Conservation (phyloP, 2,329 filamentous ascomycete species). For the Leptoxyphium fumago region DNA sequence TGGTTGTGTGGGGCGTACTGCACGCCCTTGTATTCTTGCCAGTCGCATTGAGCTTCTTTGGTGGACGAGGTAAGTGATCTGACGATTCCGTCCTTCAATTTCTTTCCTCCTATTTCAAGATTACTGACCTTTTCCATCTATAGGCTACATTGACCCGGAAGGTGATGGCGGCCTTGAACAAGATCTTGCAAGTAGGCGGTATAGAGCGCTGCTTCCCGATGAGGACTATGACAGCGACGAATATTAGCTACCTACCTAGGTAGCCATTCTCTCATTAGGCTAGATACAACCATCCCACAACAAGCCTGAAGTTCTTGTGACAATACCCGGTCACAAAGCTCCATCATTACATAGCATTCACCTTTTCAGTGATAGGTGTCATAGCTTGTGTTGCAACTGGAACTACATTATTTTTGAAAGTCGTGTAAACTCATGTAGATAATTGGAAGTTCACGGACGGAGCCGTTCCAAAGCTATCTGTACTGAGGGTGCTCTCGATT, state of each 20-base stretch:
- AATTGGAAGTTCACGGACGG: too few species aligned
- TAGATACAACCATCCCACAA: too few species aligned
- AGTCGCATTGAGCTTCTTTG: constrained; percentile 71
- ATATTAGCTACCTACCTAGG: constrained; percentile 13
- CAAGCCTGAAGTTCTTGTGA: too few species aligned
- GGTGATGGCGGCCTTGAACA: constrained; percentile 79
- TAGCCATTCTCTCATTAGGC: too few species aligned
- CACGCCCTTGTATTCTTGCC: constrained; percentile 88
- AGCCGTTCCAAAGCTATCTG: too few species aligned
- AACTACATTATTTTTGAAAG: too few species aligned
- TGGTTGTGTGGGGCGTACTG: constrained; percentile 75
- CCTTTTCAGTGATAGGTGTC: too few species aligned
- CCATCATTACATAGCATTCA: too few species aligned
- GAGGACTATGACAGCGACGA: constrained; percentile 67
- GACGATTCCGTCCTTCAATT: not conserved
- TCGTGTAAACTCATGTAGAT: too few species aligned
- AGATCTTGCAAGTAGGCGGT: constrained; percentile 66
- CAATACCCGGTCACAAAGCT: too few species aligned
- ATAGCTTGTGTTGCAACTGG: too few species aligned
- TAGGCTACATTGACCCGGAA: constrained; percentile 73
- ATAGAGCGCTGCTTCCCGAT: constrained; percentile 62
- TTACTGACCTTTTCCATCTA: constrained; percentile 9
- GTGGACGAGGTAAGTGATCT: constrained; percentile 51
- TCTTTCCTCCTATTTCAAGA: not conserved
- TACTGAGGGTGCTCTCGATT: too few species aligned